These are phyloP conservation scores for Aspergillus jensenii DNA, from an alignment of 2,329 filamentous ascomycete genomes.

Conservation along the genomic window DNA sequence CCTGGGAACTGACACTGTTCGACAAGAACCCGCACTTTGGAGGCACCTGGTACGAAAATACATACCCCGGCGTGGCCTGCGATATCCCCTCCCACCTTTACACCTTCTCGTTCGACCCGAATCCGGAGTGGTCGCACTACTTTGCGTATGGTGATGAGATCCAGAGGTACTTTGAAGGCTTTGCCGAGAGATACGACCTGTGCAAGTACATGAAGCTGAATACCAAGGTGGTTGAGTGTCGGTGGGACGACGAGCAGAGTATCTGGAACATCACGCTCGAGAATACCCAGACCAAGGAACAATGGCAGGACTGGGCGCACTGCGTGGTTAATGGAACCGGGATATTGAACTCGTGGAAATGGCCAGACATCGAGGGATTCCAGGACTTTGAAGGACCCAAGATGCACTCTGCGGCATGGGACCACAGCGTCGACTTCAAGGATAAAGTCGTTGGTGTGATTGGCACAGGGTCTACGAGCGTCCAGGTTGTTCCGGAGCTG, in stretches of 20 bases:
- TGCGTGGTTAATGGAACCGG: constrained; percentile 24
- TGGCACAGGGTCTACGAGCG: constrained; percentile 30
- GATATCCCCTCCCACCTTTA: constrained; percentile 14
- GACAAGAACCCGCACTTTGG: constrained; percentile 4
- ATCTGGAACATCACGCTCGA: constrained; percentile 17
- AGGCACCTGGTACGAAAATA: constrained; percentile 7
- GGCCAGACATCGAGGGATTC: constrained; percentile 45
- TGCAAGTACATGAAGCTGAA: constrained; percentile 21
- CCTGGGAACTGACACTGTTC: background rate
- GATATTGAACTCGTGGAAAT: constrained; percentile 37
- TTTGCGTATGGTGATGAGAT: constrained; percentile 19
- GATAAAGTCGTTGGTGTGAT: constrained; percentile 29
- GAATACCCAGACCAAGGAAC: constrained; percentile 9
- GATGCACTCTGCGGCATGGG: constrained; percentile 42
- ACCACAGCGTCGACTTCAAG: constrained; percentile 25
- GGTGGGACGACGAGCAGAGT: constrained; percentile 8
- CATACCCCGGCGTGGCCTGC: constrained; percentile 5
- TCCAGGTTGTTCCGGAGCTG: constrained; percentile 33
- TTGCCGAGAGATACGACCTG: constrained; percentile 21
- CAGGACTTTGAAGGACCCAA: constrained; percentile 43
- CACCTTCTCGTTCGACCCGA: constrained; percentile 13
- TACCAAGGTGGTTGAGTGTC: constrained; percentile 11
- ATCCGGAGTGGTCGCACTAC: constrained; percentile 23
- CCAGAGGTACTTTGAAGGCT: constrained; percentile 15
- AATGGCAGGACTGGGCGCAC: background rate